Percentiles rank a stretch among this genome's conserved stretches.
Conservation (phyloP, 805 yeast species). For the Clavispora santaluciae region DNA sequence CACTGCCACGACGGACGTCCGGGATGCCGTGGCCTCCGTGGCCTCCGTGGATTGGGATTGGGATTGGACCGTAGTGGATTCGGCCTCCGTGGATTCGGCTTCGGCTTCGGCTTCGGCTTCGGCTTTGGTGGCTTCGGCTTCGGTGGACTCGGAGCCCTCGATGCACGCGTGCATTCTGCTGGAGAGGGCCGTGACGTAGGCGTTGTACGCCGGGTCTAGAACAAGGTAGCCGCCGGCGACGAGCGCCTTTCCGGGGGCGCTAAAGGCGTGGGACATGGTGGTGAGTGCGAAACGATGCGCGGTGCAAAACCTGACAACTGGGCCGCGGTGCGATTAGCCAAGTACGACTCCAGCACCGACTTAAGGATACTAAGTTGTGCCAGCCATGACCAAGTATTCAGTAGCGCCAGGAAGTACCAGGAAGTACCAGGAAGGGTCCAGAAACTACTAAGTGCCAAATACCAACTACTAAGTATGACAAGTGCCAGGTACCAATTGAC, state of each 20-base stretch:
- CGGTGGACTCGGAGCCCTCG: constrained; percentile 9
- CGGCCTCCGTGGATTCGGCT: constrained; percentile 2
- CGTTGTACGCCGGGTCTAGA: constrained; percentile 65
- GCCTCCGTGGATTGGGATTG: too few species aligned
- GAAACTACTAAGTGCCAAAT: too few species aligned
- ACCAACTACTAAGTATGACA: too few species aligned
- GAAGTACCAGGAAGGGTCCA: too few species aligned
- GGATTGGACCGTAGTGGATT: too few species aligned
- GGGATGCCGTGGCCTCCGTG: constrained; percentile 7
- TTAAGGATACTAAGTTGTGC: too few species aligned
- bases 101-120: constrained; percentile 8
- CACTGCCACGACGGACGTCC: constrained; percentile 34
- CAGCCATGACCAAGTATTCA: too few species aligned
- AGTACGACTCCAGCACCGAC: too few species aligned
- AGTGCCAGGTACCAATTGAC: too few species aligned
- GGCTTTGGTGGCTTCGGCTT: too few species aligned
- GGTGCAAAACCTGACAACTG: neutral
- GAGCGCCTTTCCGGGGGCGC: constrained; percentile 95
- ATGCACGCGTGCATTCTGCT: constrained; percentile 83
- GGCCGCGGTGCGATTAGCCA: too few species aligned
- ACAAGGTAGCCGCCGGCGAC: constrained; percentile 95
- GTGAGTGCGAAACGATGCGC: neutral
- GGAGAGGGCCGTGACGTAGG: constrained; percentile 83
- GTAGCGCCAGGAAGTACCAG: too few species aligned
- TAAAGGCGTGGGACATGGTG: constrained; percentile 46